Percentiles rank a stretch among this genome's conserved stretches.
Evolutionary conservation across 352 stramenopile genomes (phyloP).

Genomic region (Phytophthora foliorum): DNA sequence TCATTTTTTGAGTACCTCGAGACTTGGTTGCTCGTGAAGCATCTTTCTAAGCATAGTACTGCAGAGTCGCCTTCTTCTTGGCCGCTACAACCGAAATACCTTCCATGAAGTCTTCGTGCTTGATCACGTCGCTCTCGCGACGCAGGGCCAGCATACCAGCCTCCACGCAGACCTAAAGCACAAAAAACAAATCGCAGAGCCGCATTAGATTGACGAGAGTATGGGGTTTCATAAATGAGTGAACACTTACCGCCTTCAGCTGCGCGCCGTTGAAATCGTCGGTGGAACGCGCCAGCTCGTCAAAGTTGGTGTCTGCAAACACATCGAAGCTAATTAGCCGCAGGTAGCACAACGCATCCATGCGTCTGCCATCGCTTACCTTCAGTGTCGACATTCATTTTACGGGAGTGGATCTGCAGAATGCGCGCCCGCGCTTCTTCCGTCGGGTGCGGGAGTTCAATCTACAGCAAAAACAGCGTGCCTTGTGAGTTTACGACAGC

Average conservation of each 20-base stretch:
- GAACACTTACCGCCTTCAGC: conserved; percentile 92
- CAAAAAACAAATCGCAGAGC: neutral
- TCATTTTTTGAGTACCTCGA: conserved; percentile 18
- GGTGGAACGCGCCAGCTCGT: conserved; percentile 97
- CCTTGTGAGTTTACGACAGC: neutral
- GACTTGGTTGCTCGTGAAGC: conserved; percentile 1
- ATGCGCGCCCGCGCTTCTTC: conserved; percentile 97
- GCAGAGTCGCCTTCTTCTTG: conserved; percentile 98
- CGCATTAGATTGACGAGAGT: neutral
- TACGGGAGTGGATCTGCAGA: conserved; percentile 97
- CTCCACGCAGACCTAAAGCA: conserved; percentile 95
- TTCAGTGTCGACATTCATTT: conserved; percentile 97
- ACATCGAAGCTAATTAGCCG: conserved; percentile 4
- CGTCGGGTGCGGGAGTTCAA: conserved; percentile 98
- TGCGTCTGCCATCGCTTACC: conserved; percentile 38
- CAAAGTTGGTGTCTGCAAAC: conserved; percentile 95
- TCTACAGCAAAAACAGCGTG: conserved; percentile 59
- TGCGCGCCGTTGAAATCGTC: conserved; percentile 99
- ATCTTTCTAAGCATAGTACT: conserved; percentile 96
- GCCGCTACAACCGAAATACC: conserved; percentile 97
- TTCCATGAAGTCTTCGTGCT: conserved; percentile 99
- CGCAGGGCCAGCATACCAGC: conserved; percentile 98
- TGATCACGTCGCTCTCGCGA: conserved; percentile 95
- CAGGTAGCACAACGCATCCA: neutral
- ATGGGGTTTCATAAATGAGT: too few relatives aligned